These are phyloP conservation scores for Coffea humblotiana DNA, from an alignment of 305 asterid genomes.

Conservation along the genomic window DNA sequence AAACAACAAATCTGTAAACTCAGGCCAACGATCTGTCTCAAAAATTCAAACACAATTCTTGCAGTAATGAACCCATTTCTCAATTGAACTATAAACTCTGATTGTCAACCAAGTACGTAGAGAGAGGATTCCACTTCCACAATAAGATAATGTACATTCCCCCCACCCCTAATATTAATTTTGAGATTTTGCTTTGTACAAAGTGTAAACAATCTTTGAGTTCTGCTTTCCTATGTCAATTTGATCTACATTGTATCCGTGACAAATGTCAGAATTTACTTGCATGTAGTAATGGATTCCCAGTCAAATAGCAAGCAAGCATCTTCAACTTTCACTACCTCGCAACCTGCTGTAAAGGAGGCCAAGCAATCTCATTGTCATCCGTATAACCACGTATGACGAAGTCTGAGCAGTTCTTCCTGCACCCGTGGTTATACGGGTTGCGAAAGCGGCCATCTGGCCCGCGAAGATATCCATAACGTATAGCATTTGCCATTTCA, in stretches of 20 bases:
- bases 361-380: conserved; percentile 92
- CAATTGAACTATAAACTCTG: not conserved
- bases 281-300: not conserved
- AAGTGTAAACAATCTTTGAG: not conserved
- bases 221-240: not conserved
- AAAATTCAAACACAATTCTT: not conserved
- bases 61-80: not conserved
- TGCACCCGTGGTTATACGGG: conserved; percentile 87
- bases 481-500: conserved; percentile 73
- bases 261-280: not conserved
- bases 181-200: conserved; percentile 4
- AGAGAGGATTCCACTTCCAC: not conserved
- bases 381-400: conserved; percentile 72
- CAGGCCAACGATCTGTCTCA: not conserved
- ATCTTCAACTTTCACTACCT: conserved; percentile 32
- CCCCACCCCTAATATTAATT: not conserved
- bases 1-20: not conserved
- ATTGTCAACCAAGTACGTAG: not conserved
- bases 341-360: conserved; percentile 64
- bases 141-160: not conserved
- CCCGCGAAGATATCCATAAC: conserved; percentile 91
- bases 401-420: conserved; percentile 88
- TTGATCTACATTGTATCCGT: conserved; percentile 7
- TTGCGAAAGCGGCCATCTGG: conserved; percentile 88
- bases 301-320: not conserved